A percentile compares a stretch with the other conserved stretches of the same genome.
Evolutionary conservation across 768 basidiomycete genomes (phyloP).

Genomic region (Bullera alba): DNA sequence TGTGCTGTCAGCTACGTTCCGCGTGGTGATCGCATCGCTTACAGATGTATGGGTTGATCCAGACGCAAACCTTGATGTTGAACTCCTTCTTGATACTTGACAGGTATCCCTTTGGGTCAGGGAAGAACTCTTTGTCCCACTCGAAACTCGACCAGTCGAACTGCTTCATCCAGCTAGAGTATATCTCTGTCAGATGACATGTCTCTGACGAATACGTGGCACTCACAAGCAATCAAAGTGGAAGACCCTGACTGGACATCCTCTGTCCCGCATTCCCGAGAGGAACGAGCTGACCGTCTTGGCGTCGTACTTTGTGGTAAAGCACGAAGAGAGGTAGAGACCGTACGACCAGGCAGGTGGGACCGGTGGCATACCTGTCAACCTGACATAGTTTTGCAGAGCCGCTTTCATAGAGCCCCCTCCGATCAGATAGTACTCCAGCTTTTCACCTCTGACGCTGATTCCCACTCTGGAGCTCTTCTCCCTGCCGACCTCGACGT

Average conservation of each 20-base stretch:
- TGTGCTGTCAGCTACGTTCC: not conserved
- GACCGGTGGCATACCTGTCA: slow-evolving; percentile 44
- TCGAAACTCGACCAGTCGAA: slow-evolving; percentile 52
- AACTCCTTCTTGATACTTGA: slow-evolving; percentile 49
- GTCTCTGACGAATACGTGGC: not conserved
- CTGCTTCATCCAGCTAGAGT: slow-evolving; percentile 35
- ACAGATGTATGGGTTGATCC: slow-evolving; percentile 67
- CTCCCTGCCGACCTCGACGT: slow-evolving; percentile 55
- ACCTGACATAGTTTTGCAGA: slow-evolving; percentile 18
- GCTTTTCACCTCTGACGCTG: slow-evolving; percentile 56
- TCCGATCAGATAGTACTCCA: slow-evolving; percentile 68
- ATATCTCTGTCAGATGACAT: not conserved
- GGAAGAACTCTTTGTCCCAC: slow-evolving; percentile 69
- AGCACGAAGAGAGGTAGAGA: slow-evolving; percentile 70
- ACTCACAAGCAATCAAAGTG: slow-evolving; percentile 58
- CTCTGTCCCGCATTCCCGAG: slow-evolving; percentile 56
- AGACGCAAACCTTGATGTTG: slow-evolving; percentile 65
- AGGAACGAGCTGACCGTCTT: slow-evolving; percentile 65
- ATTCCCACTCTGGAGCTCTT: slow-evolving; percentile 51
- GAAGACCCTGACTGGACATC: slow-evolving; percentile 57
- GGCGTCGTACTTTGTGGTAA: slow-evolving; percentile 59
- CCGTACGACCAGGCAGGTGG: slow-evolving; percentile 70
- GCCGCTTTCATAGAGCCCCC: slow-evolving; percentile 59
- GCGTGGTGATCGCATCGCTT: slow-evolving; percentile 50
- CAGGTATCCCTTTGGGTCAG: slow-evolving; percentile 59